Base-by-base conservation (phyloP, 495 filamentous ascomycete species). In the Hyaloscypha hepaticicola region DNA sequence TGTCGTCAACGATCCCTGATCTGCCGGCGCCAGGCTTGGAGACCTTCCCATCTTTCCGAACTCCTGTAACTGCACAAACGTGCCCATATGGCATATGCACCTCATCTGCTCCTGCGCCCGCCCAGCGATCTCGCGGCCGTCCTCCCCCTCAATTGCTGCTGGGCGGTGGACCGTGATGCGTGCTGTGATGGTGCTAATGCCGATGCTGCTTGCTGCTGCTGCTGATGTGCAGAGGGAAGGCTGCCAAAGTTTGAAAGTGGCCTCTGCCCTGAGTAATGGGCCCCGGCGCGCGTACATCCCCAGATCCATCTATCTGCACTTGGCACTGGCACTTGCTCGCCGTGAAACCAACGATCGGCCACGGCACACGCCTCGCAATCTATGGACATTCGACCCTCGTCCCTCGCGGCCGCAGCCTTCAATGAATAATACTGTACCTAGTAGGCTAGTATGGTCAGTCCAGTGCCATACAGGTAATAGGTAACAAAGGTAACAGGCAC, bases 31-130 rank as follows among this genome's bases (percentile, higher is more conserved):
- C 61, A 67, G 53, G 11, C 26, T 26, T 55, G 56, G 34, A 51
- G 16, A 2, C 24, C 51, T 67, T 65, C 65, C 68, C 68, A 67
- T 67, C 41, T 59, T 65, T 57, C 64, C 68, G 64, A 57, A 8
- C 45, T 57, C n/a, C 57, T 33, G 25, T 31, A 49, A 58, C 52
- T 24, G 50, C 25, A 29, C 49, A 41, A 14, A 33, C 53, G 21
- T 55, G 58, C 59, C n/a, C n/a, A n/a, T n/a, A n/a, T n/a, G n/a
- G n/a, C 52, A 28, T 45, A 59, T 65, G 63, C 66, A 65, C 51
- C 58, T 59, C 62, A 62, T 65, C 59, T 62, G 12, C 5, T 25
- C 27, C 38, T 31, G 7, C 28, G 34, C n/a, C 60, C 21, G 48
- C 21, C 29, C 48, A 49, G 31, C 61, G 29, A 53, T 50, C 31